Evolutionary conservation across 2,329 filamentous ascomycete genomes (phyloP).

Genomic region (Podosphaera leucotricha): DNA sequence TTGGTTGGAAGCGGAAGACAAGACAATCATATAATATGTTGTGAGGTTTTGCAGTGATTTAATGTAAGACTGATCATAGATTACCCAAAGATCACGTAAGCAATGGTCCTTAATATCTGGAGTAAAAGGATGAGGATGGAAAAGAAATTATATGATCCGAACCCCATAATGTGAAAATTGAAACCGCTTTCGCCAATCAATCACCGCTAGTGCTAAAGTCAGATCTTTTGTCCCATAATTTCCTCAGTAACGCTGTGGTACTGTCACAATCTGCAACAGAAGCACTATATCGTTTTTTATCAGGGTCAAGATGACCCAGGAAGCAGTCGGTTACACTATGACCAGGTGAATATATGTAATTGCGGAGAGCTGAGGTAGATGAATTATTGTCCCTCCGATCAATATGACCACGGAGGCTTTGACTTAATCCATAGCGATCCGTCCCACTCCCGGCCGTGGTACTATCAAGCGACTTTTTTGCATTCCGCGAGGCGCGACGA

Average conservation of each 20-base stretch:
- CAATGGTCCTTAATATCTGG: too few relatives aligned
- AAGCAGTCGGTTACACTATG: constrained; percentile 4
- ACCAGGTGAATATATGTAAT: constrained; percentile 6
- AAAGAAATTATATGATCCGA: too few relatives aligned
- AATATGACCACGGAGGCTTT: constrained; percentile 16
- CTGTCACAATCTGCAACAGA: constrained; percentile 22
- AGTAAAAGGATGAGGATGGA: too few relatives aligned
- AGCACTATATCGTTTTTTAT: not conserved
- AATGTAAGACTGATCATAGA: too few relatives aligned
- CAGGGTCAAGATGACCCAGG: constrained; percentile 1
- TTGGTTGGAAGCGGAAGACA: too few relatives aligned
- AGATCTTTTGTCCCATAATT: constrained; percentile 37
- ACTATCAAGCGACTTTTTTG: constrained; percentile 12
- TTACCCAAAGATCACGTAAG: too few relatives aligned
- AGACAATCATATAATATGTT: too few relatives aligned
- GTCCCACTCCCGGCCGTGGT: constrained; percentile 8
- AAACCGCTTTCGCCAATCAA: constrained; percentile 6
- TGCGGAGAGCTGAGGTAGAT: not conserved
- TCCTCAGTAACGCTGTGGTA: constrained; percentile 27
- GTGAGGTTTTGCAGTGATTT: too few relatives aligned
- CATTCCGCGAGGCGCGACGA: constrained; percentile 23
- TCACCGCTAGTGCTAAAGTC: constrained; percentile 29
- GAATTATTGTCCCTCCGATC: constrained; percentile 1
- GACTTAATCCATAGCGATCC: constrained; percentile 17
- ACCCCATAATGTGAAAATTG: too few relatives aligned